Evolutionary conservation across 148 eudicot species (phyloP).

Genomic region (Spergularia bocconei): DNA sequence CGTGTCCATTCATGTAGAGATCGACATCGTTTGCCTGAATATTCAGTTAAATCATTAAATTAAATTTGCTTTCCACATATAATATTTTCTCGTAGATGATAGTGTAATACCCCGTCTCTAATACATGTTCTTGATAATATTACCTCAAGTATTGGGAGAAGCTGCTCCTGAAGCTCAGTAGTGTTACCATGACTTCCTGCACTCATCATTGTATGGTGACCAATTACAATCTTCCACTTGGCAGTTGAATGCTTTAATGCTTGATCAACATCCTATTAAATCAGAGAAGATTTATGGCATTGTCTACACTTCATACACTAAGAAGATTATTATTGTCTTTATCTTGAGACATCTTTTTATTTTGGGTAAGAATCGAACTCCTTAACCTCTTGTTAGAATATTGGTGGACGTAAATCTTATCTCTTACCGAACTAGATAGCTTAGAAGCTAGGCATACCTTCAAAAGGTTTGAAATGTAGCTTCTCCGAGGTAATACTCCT

Average conservation of each 20-base stretch:
- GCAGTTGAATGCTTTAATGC: constrained; percentile 64
- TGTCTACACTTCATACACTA: too few relatives aligned
- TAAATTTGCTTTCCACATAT: not conserved
- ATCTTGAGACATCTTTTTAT: too few relatives aligned
- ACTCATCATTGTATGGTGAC: constrained; percentile 77
- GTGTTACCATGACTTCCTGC: constrained; percentile 83
- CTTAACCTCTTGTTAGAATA: too few relatives aligned
- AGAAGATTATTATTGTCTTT: too few relatives aligned
- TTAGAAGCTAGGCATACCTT: constrained; percentile 28
- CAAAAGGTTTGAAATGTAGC: constrained; percentile 44
- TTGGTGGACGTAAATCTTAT: too few relatives aligned
- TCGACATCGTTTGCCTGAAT: constrained; percentile 63
- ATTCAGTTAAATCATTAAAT: not conserved
- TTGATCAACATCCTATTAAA: constrained; percentile 48
- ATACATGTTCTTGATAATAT: too few relatives aligned
- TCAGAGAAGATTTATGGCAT: not conserved
- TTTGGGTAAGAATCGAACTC: too few relatives aligned
- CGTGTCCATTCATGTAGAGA: constrained; percentile 82
- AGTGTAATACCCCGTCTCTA: too few relatives aligned
- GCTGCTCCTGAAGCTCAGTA: constrained; percentile 46
- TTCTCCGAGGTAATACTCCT: constrained; percentile 42
- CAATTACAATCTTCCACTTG: constrained; percentile 87
- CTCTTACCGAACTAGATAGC: not conserved
- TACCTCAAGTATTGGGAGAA: constrained; percentile 81
- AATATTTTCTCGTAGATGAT: too few relatives aligned